Conservation (phyloP, 1,284 basidiomycete genomes). For the Cryptococcus hybrid region DNA sequence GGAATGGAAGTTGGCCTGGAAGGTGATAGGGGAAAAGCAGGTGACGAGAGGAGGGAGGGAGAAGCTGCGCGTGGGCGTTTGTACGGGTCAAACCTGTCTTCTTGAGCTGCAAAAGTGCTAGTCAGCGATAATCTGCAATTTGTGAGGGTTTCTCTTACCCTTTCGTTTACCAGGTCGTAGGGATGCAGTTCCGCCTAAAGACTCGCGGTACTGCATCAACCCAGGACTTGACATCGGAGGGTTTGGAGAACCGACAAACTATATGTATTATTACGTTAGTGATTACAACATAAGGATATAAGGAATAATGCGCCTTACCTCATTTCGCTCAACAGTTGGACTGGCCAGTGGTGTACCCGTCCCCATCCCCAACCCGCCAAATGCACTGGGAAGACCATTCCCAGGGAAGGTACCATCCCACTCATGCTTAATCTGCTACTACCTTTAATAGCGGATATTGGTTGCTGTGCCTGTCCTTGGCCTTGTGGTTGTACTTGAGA, state of each 20-base stretch:
- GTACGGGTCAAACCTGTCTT: conserved; percentile 49
- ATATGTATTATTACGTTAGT: conserved; percentile 1
- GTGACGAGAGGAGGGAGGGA: conserved; percentile 32
- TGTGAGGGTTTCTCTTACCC: conserved; percentile 23
- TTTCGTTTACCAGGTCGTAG: conserved; percentile 43
- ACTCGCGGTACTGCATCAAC: conserved; percentile 46
- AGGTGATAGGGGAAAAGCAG: conserved; percentile 38
- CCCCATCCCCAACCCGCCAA: conserved; percentile 37
- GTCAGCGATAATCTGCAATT: background rate
- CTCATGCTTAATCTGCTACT: conserved; percentile 3
- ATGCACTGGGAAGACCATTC: conserved; percentile 35
- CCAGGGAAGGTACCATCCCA: conserved; percentile 36
- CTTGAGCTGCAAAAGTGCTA: conserved; percentile 3
- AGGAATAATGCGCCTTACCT: conserved; percentile 20
- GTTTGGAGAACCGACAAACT: conserved; percentile 31
- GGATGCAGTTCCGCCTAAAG: conserved; percentile 25
- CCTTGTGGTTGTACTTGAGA: background rate
- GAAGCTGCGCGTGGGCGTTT: conserved; percentile 44
- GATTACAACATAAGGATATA: background rate
- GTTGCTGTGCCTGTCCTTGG: conserved; percentile 11
- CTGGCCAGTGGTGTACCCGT: conserved; percentile 36
- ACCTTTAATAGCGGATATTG: conserved; percentile 7
- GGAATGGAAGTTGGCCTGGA: conserved; percentile 35
- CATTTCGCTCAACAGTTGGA: conserved; percentile 39
- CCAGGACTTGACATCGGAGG: conserved; percentile 28